Base-by-base conservation (phyloP, 495 filamentous ascomycete genomes). In the Coniosporium apollinis region DNA sequence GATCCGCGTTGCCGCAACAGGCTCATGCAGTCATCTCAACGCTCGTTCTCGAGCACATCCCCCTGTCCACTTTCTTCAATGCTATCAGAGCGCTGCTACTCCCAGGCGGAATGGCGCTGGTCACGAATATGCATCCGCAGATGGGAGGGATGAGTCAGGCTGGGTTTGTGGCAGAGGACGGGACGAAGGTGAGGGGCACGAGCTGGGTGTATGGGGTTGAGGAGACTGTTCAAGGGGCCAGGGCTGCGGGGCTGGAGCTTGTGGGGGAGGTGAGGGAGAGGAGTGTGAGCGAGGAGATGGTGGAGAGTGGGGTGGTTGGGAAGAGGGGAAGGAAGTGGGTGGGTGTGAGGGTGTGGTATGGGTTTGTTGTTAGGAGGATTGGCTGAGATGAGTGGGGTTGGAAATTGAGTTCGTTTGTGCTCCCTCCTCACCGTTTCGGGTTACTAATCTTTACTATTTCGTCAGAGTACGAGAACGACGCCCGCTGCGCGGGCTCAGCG, bases 111-210 rank as follows among this genome's bases (percentile, higher is more conserved):
- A 58, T 67, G 42, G 45, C 77, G 5, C 56, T 80, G 22, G 38
- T 82, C 4, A 82, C 77, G 3, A 82, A 80, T 49, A 82, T 82
- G 78, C 78, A 82, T 46, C 55, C 63, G 5, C 67, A 77, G 11
- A 80, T 81, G 74, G 77, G 76, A 3, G 37, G 43, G 30, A 58
- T 67, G 5, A 69, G 66, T 14, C 74, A 76, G 42, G 76, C 78
- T 0, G 76, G 78, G 2, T 82, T 82, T 47, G 62, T 76, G 33
- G 49, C 52, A 7, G 51, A 44, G 20, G 65, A 61, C 10, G 70
- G 69, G 19, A 54, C 58, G 29, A 82, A 82, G 55, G 61, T 82
- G 10, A 63, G 68, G 38, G 69, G 72, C 4, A 61, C 55, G 25
- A 80, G 72, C 51, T 80, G 67, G 53, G 64, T 58, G 17, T 66